Percentiles rank a stretch among this genome's conserved stretches.
These are phyloP conservation scores for Heliocybe sulcata DNA, from an alignment of 1,284 basidiomycete species.

Conservation along the genomic window DNA sequence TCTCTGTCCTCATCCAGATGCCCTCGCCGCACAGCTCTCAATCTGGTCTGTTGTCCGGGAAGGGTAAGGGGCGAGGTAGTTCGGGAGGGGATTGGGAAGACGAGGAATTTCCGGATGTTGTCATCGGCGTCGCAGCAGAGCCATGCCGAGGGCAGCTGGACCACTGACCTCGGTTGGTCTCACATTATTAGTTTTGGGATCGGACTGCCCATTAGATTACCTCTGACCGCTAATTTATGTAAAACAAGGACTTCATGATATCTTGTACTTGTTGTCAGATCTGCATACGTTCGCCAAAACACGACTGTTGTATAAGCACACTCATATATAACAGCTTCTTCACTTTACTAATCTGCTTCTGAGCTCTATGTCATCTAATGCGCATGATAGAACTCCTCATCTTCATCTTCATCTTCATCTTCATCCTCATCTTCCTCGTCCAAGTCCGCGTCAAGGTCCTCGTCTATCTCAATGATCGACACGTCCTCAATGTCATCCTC, in stretches of 20 bases:
- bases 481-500: constrained; percentile 10
- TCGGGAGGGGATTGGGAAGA: constrained; percentile 19
- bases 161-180: neutral
- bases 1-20: constrained; percentile 59
- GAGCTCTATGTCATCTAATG: too few species aligned
- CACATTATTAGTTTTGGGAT: neutral
- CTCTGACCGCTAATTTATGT: neutral
- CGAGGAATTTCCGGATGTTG: constrained; percentile 37
- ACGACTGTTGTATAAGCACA: neutral
- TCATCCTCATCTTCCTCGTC: neutral
- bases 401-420: too few species aligned
- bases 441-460: neutral
- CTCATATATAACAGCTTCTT: neutral
- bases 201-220: neutral
- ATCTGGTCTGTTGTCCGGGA: constrained; percentile 9
- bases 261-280: too few species aligned
- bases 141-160: constrained; percentile 13
- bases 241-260: neutral
- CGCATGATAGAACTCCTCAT: too few species aligned
- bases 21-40: constrained; percentile 31
- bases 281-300: neutral
- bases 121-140: constrained; percentile 34
- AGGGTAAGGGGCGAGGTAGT: constrained; percentile 21
- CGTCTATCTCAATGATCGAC: neutral
- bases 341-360: too few species aligned